Evolutionary conservation across 257 asterid genomes (phyloP), one percentile per base, ranked within the genome.

Genomic region (Mitragyna speciosa): DNA sequence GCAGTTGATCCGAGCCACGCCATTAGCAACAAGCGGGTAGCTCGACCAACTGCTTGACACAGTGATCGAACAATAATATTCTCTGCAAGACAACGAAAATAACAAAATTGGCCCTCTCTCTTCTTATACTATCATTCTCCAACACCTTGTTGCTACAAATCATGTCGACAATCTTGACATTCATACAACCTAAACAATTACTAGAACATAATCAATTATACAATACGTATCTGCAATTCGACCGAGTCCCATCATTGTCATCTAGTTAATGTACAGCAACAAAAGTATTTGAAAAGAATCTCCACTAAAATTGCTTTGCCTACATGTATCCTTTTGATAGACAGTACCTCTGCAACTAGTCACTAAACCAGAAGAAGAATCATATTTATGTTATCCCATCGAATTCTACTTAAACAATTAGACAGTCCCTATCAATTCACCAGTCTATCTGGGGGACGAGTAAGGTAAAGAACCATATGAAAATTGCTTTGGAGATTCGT

Each of bases 401-500:
- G 22, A 12, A 20, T 41, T 67, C 74, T 39, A 15, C 17, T 43
- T 7, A 1, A 22, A 56, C 43, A 76, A 7, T 43, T 7, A 1
- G 14, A 56, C 43, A 76, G 12, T 43, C 47, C 71, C 41, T 8
- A 31, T 30, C 28, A 47, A 41, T 70, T 73, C 22, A 33, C 41
- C 65, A 76, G 61, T 79, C 81, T 86, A 93, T 72, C 92, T 84
- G 77, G 91, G 89, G 79, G 89, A 87, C 12, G 89, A 80, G 75
- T 86, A 76, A 2, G 88, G 85, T 39, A 65, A 84, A 43, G 83
- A 72, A 72, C 88, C 88, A 81, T 86, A 73, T 30, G 84, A 81
- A 63, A 80, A 84, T 75, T 79, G 71, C 30, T 56, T 78, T 56
- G 89, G 72, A 41, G 85, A 80, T 69, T 82, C 89, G 59, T 91